phyloP scores from a whole-genome alignment of 139 green algal species.

The Deuterostichococcus epilithicus region DNA sequence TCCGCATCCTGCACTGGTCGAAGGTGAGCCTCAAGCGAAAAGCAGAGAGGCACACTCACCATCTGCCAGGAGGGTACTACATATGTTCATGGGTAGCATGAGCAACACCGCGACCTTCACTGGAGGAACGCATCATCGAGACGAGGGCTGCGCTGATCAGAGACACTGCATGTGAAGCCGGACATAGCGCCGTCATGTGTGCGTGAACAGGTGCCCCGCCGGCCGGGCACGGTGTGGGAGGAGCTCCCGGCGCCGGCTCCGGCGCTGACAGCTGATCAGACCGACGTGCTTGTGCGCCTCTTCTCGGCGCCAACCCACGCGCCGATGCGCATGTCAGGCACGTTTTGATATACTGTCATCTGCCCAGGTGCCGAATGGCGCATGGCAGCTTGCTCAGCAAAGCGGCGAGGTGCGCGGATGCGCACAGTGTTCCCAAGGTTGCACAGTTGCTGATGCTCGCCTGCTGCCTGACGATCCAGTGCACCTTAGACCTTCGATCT shows the following conservation, averaged over 20 bases:
- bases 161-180: too few relatives aligned
- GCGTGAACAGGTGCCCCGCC: background rate
- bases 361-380: background rate
- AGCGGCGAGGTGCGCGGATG: background rate
- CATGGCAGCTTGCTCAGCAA: background rate
- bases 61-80: too few relatives aligned
- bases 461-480: background rate
- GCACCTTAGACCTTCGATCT: background rate
- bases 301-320: conserved; percentile 14
- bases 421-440: background rate
- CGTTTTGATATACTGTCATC: background rate
- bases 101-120: too few relatives aligned
- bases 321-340: background rate
- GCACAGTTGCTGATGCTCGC: background rate
- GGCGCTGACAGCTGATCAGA: background rate
- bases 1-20: conserved; percentile 36
- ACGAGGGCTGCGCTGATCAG: too few relatives aligned
- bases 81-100: too few relatives aligned
- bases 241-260: conserved; percentile 11
- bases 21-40: conserved; percentile 20
- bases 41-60: too few relatives aligned
- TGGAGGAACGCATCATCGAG: too few relatives aligned
- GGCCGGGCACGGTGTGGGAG: conserved; percentile 26
- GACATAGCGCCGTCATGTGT: too few relatives aligned
- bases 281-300: conserved; percentile 4